Conservation (phyloP, 2,329 filamentous ascomycete species). For the Kalaharituber pfeilii region DNA sequence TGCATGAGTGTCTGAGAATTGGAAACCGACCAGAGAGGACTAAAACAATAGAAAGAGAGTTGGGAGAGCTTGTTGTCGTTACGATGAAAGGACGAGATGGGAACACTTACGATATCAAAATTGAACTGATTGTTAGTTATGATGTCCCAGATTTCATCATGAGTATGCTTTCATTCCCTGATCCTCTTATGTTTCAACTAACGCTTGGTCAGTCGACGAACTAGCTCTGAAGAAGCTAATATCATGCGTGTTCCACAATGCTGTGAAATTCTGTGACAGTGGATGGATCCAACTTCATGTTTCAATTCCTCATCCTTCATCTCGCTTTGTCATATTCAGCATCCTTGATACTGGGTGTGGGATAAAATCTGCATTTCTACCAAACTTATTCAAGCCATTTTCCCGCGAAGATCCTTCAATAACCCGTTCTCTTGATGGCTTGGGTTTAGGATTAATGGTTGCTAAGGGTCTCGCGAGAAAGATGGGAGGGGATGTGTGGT, state of each 20-base stretch:
- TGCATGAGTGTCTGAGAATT: constrained; percentile 36
- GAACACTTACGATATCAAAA: constrained; percentile 30
- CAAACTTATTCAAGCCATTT: constrained; percentile 52
- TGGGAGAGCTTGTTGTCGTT: constrained; percentile 31
- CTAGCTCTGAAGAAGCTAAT: constrained; percentile 31
- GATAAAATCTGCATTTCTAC: constrained; percentile 48
- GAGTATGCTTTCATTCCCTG: constrained; percentile 23
- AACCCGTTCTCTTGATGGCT: constrained; percentile 48
- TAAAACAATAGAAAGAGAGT: constrained; percentile 31
- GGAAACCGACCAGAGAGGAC: constrained; percentile 38
- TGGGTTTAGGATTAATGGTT: constrained; percentile 53
- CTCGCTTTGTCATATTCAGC: constrained; percentile 23
- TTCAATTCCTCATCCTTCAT: constrained; percentile 22
- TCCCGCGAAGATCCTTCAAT: constrained; percentile 51
- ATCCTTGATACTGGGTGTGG: constrained; percentile 51
- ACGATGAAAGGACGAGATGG: constrained; percentile 28
- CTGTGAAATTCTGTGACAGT: constrained; percentile 52
- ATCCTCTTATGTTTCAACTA: constrained; percentile 1
- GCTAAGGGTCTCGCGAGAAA: constrained; percentile 53
- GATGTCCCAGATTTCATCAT: constrained; percentile 38
- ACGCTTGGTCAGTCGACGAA: constrained; percentile 13
- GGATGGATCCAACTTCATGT: constrained; percentile 42
- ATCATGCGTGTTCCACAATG: constrained; percentile 42
- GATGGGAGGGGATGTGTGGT: constrained; percentile 49
- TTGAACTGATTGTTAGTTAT: constrained; percentile 31